Base-by-base conservation (phyloP, 345 rosid genomes). In the Punica granatum region DNA sequence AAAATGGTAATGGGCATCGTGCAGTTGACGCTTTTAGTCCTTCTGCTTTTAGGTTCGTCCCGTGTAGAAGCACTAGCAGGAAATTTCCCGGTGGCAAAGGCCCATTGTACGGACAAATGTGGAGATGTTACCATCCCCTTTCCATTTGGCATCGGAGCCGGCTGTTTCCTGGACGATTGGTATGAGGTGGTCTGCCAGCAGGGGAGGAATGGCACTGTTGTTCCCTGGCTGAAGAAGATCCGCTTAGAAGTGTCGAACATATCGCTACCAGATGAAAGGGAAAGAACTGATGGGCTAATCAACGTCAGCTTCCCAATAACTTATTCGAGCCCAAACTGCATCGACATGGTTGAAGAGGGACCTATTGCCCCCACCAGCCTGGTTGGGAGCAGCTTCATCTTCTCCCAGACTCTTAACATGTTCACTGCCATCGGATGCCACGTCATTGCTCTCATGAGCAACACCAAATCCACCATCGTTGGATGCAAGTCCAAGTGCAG, bases 41-140 rank as follows among this genome's bases (percentile, higher is more conserved):
- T 51, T 51, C 1, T 51, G 12, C 58, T n/a, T 23, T n/a, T 51
- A 30, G 8, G 30, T 51, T 23, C 7, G 58, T 51, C 10, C 53
- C 3, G 2, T 46, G 53, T 46, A 46, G 19, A 19, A 23, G 6
- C 58, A n/a, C 1, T 13, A n/a, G 58, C 28, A 51, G 28, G 8
- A 19, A 7, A 1, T 9, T 51, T 6, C 58, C 39, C 1, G 16
- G 39, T 62, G 11, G 13, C 67, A 16, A 70, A 13, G 67, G 19
- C 53, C 35, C 12, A 31, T 42, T 70, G 73, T 26, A 1, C 10
- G 0, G 15, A 49, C 4, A n/a, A 0, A 18, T 70, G 73, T 8
- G 73, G 68, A 30, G 2, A 30, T 2, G 28, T 70, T 13, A 19
- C 31, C 37, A 34, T 70, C 16, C 73, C 73, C 26, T 63, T 48